A percentile compares a stretch with the other conserved stretches of the same genome.
phyloP scores from a whole-genome alignment of 257 asterid species.

The Hygrophila difformis region DNA sequence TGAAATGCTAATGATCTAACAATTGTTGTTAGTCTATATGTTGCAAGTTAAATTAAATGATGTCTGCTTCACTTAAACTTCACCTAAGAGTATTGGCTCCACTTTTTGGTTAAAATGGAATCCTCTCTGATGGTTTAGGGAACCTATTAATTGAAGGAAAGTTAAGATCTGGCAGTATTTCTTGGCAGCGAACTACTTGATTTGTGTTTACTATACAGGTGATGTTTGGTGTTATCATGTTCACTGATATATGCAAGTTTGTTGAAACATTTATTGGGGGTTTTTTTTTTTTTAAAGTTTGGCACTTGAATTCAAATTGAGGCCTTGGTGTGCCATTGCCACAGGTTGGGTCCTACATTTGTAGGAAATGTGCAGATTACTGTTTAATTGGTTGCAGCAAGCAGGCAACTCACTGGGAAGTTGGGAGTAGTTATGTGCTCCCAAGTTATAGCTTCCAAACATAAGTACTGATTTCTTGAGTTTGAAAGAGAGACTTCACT shows the following conservation, averaged over 20 bases:
- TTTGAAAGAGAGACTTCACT: neutral
- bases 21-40: neutral
- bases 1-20: neutral
- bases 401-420: too few species aligned
- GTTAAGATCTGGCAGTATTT: too few species aligned
- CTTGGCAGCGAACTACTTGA: too few species aligned
- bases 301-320: neutral
- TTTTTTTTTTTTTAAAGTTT: neutral
- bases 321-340: constrained; percentile 4
- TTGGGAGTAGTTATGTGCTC: too few species aligned
- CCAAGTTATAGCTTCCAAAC: neutral
- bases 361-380: neutral
- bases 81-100: neutral
- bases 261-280: neutral
- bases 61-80: neutral
- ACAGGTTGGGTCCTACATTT: neutral
- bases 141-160: neutral
- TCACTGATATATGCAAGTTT: neutral
- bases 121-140: neutral
- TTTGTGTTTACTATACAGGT: too few species aligned
- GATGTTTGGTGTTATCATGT: neutral
- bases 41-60: neutral
- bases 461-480: neutral
- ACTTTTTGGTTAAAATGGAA: neutral
- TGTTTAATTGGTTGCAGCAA: neutral